Percentiles rank a stretch among this genome's conserved stretches.
phyloP scores from a whole-genome alignment of 2,329 filamentous ascomycete species.

The Colletotrichum lupini region DNA sequence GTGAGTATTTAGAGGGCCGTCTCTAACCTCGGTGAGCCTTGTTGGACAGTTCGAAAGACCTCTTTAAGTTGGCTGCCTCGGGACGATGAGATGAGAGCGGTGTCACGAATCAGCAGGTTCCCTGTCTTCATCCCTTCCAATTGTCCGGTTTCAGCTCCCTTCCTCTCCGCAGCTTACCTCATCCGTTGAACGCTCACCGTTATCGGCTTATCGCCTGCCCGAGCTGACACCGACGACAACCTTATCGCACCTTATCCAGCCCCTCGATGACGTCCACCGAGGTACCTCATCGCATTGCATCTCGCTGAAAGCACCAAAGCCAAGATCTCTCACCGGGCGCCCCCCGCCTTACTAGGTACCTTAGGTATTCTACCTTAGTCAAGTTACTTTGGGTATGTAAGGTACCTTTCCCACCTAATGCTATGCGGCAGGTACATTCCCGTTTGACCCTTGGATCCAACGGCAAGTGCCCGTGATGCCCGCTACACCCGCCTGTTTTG shows the following conservation, averaged over 20 bases:
- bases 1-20: not conserved
- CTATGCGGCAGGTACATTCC: not conserved
- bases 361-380: too few species aligned
- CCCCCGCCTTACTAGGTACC: not conserved
- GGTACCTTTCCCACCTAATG: not conserved
- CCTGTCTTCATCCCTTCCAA: not conserved
- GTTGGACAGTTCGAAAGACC: not conserved
- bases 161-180: slow-evolving; percentile 7
- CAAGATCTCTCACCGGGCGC: slow-evolving; percentile 22
- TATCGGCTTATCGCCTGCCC: not conserved
- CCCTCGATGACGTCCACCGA: slow-evolving; percentile 9
- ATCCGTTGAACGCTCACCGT: not conserved
- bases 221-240: not conserved
- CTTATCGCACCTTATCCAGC: not conserved
- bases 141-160: slow-evolving; percentile 27
- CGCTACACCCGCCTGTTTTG: slow-evolving; percentile 26
- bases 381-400: not conserved
- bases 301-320: not conserved
- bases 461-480: not conserved
- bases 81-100: not conserved
- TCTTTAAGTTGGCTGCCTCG: too few species aligned
- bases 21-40: slow-evolving; percentile 14
- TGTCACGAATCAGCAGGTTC: slow-evolving; percentile 1
- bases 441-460: not conserved
- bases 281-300: not conserved